A percentile compares a stretch with the other conserved stretches of the same genome.
Conservation (phyloP, 225 moss, liverwort and hornwort genomes). For the Takakia lepidozioides region DNA sequence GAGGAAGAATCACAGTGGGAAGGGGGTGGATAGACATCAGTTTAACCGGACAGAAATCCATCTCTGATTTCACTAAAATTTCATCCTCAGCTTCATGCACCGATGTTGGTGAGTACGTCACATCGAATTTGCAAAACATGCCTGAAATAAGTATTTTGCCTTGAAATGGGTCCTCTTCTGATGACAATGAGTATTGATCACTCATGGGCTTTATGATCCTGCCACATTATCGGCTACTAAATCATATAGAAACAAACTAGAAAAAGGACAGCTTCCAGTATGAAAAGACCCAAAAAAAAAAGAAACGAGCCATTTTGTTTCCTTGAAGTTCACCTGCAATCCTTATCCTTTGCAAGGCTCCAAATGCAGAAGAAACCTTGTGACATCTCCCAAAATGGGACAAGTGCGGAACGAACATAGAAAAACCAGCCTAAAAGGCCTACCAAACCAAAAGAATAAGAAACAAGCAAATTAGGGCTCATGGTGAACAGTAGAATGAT, state of each 20-base stretch:
- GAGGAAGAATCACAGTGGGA: constrained; percentile 56
- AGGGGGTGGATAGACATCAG: constrained; percentile 65
- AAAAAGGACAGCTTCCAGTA: not conserved
- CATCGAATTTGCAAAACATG: constrained; percentile 59
- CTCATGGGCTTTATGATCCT: constrained; percentile 70
- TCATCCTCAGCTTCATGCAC: constrained; percentile 27
- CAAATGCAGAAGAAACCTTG: too few species aligned
- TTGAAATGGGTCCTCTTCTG: constrained; percentile 71
- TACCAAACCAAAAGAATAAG: too few species aligned
- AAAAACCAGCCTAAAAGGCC: too few species aligned
- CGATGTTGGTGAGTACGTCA: constrained; percentile 47
- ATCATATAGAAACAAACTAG: not conserved
- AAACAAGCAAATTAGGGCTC: too few species aligned
- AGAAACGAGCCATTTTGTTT: too few species aligned
- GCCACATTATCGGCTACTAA: constrained; percentile 4
- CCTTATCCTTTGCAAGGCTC: too few species aligned
- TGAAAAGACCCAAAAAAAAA: too few species aligned
- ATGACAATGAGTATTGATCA: constrained; percentile 44
- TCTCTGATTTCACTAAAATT: constrained; percentile 50
- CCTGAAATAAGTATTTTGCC: constrained; percentile 68
- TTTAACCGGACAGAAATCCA: constrained; percentile 40
- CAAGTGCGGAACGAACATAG: too few species aligned
- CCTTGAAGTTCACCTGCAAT: too few species aligned
- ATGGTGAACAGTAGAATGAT: too few species aligned
- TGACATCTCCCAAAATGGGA: too few species aligned